phyloP scores from a whole-genome alignment of 2,329 filamentous ascomycete genomes.

The Tolypocladium ophioglossoides region DNA sequence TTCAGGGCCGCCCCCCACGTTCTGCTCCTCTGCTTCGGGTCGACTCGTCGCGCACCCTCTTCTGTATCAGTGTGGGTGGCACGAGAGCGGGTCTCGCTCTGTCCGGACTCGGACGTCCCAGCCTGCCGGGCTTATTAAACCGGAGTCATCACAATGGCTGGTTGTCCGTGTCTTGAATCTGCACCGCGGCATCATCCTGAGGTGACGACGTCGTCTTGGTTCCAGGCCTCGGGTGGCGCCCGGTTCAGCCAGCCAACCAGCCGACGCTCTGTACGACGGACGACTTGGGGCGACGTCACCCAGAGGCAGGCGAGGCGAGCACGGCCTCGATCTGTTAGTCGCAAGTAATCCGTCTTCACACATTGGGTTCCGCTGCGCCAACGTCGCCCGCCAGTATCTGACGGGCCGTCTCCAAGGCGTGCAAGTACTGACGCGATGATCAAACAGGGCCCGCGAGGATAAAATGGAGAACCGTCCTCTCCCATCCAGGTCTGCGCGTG shows the following conservation, averaged over 20 bases:
- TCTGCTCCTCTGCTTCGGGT: not conserved
- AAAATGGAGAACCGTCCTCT: no score
- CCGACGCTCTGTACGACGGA: not conserved
- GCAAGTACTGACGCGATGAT: no score
- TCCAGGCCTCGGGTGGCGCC: not conserved
- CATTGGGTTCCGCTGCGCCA: not conserved
- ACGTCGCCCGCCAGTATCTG: not conserved
- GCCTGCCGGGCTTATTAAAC: not conserved
- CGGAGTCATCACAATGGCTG: not conserved
- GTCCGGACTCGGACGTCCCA: not conserved
- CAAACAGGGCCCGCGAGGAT: no score
- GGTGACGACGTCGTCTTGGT: not conserved
- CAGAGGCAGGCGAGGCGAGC: not conserved
- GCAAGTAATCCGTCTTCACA: no score
- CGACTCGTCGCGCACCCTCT: not conserved
- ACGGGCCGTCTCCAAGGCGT: not conserved
- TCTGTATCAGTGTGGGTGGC: not conserved
- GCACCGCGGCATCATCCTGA: no score
- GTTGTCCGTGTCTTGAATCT: not conserved
- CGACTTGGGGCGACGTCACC: not conserved
- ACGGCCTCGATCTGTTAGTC: not conserved
- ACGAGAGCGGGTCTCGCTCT: not conserved
- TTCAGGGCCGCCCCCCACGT: constrained; percentile 1
- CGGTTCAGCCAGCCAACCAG: not conserved
- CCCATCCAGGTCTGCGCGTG: not conserved